Conservation (phyloP, 2,329 filamentous ascomycete species). For the Diaporthe batatas region DNA sequence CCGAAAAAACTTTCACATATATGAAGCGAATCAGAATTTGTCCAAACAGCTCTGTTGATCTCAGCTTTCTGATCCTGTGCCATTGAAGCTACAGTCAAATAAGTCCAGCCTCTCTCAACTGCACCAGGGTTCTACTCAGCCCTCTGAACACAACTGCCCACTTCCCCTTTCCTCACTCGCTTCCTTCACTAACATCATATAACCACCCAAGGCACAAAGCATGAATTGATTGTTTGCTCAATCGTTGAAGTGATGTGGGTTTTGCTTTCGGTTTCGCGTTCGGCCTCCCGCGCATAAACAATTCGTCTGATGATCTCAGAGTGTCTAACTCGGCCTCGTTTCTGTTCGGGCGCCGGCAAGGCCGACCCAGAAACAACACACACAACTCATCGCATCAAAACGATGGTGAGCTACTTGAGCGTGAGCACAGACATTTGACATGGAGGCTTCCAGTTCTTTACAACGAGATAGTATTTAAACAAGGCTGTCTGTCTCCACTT, state of each 20-base stretch:
- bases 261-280: background rate
- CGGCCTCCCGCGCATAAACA: background rate
- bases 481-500: slow-evolving; percentile 8
- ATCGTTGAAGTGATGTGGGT: background rate
- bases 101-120: no score
- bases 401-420: background rate
- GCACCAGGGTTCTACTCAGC: no score
- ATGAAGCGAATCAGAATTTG: no score
- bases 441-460: background rate
- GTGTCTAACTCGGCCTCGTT: background rate
- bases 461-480: slow-evolving; percentile 4
- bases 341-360: background rate
- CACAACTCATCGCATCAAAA: background rate
- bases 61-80: no score
- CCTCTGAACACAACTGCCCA: no score
- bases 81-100: no score
- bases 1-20: no score
- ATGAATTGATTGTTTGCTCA: no score
- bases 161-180: no score
- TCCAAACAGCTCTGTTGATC: no score
- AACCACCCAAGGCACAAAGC: no score
- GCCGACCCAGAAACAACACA: background rate
- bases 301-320: background rate
- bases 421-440: background rate
- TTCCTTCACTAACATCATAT: no score